Base-by-base conservation (phyloP, 2,329 filamentous ascomycete species). In the Clarireedia sp. region DNA sequence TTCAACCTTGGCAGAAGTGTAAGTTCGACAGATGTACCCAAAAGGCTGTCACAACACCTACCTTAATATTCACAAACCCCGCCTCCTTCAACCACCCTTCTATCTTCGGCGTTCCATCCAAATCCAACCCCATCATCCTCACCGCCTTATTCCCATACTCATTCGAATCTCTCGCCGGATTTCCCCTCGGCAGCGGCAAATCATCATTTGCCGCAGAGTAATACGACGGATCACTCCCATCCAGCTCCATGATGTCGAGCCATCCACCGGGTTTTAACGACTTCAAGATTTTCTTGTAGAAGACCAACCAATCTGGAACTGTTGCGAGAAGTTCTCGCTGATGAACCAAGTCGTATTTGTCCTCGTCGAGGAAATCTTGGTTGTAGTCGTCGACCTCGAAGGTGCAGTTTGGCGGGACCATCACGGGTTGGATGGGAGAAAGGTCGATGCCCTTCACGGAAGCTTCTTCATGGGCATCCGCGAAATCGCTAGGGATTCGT, bases 331-430 rank as follows among this genome's bases (percentile, higher is more conserved):
- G 44, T 44, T 58, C 60, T 46, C 67, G 62, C 6, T 62, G 62
- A 29, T 68, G 64, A 38, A 66, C 64, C 56, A 62, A 68, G 54
- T 67, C 69, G 51, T 67, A 73, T 29, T 56, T 59, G 5, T 56
- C 41, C 37, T 67, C 59, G 41, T 68, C 65, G 37, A 57, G 60
- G 65, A 66, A 68, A 29, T 67, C 63, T n/a, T 64, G 55, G 38
- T 82, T 79, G 48, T 78, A 78, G 63, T 87, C 82, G 64, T 86
- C 83, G 45, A 86, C 75, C 48, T 83, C 74, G 62, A 86, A 86
- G 53, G 77, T 75, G 59, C 82, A 78, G 61, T 86, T 86, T 38
- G 74, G 71, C 0, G 81, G 81, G 5, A 83, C 75, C 68, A 75
- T 76, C 16, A 71, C 72, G 4, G 78, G 78, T 63, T 82, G 79